phyloP scores from a whole-genome alignment of 2,329 filamentous ascomycete genomes.

The Colletotrichum sp. region DNA sequence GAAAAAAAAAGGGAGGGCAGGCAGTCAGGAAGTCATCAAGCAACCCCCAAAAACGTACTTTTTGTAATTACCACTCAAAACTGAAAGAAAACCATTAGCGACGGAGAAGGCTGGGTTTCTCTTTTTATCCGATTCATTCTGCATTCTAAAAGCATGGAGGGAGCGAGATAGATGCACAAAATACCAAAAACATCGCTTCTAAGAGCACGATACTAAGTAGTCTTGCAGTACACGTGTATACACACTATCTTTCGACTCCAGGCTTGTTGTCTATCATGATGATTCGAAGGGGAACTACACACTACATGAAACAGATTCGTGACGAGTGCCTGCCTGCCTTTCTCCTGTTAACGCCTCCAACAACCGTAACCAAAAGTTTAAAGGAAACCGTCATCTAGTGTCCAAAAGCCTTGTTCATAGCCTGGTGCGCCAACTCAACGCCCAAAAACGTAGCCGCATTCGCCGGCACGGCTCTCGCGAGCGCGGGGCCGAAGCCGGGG shows the following conservation, averaged over 20 bases:
- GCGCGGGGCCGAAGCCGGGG: constrained; percentile 91
- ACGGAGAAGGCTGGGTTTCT: not conserved
- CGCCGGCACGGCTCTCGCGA: constrained; percentile 91
- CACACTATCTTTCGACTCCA: not conserved
- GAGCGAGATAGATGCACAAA: not conserved
- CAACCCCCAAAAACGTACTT: not conserved
- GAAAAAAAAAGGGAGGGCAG: no score
- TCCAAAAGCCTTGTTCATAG: constrained; percentile 78
- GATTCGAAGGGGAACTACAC: not conserved
- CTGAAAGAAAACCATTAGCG: not conserved
- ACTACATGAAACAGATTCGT: not conserved
- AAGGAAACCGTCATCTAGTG: not conserved
- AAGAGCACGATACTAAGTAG: not conserved
- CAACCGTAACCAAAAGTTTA: not conserved
- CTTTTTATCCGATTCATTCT: not conserved
- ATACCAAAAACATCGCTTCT: not conserved
- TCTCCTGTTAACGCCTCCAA: not conserved
- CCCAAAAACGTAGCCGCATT: constrained; percentile 95
- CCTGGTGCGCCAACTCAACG: constrained; percentile 82
- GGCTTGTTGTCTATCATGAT: not conserved
- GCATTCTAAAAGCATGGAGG: not conserved
- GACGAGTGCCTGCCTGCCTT: not conserved
- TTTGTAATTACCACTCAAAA: constrained; percentile 1
- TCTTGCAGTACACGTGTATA: not conserved
- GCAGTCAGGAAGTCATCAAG: not conserved